phyloP scores from a whole-genome alignment of 345 rosid species.

The Brassica cretica region DNA sequence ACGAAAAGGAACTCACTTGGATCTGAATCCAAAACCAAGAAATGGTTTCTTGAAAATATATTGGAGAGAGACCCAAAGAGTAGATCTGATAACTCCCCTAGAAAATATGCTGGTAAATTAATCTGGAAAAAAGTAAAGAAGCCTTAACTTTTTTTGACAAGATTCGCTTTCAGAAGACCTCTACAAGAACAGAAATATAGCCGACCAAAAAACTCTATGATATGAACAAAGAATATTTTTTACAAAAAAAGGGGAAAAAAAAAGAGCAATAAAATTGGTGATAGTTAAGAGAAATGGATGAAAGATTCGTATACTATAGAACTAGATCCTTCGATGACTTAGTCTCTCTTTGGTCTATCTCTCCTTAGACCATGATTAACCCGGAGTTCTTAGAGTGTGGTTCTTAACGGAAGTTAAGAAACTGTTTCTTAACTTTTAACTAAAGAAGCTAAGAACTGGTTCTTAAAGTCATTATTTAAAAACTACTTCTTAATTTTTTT shows the following conservation, averaged over 20 bases:
- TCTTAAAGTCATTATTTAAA: no score
- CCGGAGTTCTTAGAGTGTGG: no score
- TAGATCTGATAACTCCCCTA: not conserved
- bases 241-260: not conserved
- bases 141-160: slow-evolving; percentile 2
- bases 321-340: not conserved
- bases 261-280: not conserved
- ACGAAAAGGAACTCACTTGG: slow-evolving; percentile 23
- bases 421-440: no score
- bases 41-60: slow-evolving; percentile 21
- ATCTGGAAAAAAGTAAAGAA: not conserved
- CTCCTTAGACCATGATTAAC: not conserved
- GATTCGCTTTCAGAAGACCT: not conserved
- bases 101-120: not conserved
- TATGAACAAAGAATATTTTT: not conserved
- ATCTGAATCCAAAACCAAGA: not conserved
- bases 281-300: slow-evolving; percentile 5
- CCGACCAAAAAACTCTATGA: slow-evolving; percentile 12
- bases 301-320: not conserved
- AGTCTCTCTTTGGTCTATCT: not conserved
- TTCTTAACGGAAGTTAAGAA: no score
- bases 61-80: slow-evolving; percentile 16
- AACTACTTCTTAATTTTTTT: no score
- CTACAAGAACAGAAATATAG: slow-evolving; percentile 8
- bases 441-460: no score